Base-by-base conservation (phyloP, 257 asterid species). In the Nemophila menziesii region DNA sequence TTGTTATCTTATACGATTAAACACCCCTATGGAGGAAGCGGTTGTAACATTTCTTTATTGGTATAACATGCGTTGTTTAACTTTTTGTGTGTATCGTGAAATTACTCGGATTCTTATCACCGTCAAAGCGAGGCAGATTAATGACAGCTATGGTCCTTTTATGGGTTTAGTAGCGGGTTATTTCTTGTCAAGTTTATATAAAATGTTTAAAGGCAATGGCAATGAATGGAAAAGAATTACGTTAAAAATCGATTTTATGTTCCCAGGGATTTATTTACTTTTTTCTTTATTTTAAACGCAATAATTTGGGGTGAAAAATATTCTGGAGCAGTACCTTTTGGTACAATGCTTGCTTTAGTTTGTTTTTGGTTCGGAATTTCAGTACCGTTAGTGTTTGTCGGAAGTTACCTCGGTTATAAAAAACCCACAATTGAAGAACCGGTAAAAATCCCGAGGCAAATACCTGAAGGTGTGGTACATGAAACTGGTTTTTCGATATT, bases 381-480 rank as follows among this genome's bases (percentile, higher is more conserved):
- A 19, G 92, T 82, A 12, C 94, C 94, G 0, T 58, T 83, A 36
- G 92, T 79, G 27, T 83, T 83, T 42, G 89, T 76, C 4, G 94
- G 94, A 29, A 79, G 94, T 54, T 83, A 79, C 45, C 59, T 83
- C 68, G 94, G 94, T 53, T 83, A 75, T 54, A 83, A 76, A 48
- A 79, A 74, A 48, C 82, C 89, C 0, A 75, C 78, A 17, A 45
- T 77, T 36, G 94, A 79, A 63, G 86, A 83, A 52, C 94, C 94
- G 0, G 94, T 83, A 37, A 83, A 83, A 55, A 82, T 82, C 58
- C 94, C 94, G 0, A 63, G 94, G 46, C 93, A 84, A 52, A 64
- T 80, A 48, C 95, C 95, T 1, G 95, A 80, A 70, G 49, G 83
- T 93, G 14, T 84, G 95, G 95, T 84, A 84, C 69, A 84, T 84